Evolutionary conservation across 2,329 filamentous ascomycete genomes (phyloP).

Genomic region (Neurospora sp.): DNA sequence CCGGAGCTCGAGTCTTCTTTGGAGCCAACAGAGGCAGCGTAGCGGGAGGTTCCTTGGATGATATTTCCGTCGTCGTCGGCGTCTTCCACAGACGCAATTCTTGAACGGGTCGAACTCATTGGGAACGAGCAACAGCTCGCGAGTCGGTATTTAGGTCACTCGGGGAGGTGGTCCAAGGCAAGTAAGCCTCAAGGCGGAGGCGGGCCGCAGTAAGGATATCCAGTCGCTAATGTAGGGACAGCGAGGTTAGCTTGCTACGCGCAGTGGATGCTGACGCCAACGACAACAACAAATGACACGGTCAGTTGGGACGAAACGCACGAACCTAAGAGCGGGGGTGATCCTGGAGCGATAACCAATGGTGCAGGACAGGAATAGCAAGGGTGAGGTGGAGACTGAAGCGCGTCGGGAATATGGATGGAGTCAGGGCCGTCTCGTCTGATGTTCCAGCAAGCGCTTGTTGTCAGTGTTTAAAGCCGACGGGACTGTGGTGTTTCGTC

Average conservation of each 20-base stretch:
- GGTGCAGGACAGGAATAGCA: not conserved
- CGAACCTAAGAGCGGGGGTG: not conserved
- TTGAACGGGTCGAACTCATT: conserved; percentile 28
- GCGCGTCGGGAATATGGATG: not conserved
- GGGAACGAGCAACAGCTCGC: conserved; percentile 15
- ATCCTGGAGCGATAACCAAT: not conserved
- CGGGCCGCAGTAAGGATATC: conserved; percentile 9
- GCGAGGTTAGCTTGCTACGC: not conserved
- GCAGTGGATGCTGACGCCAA: not conserved
- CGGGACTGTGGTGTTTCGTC: not conserved
- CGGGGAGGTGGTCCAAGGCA: conserved; percentile 9
- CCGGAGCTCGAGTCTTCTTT: conserved; percentile 44
- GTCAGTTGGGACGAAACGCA: not conserved
- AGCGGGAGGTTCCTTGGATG: conserved; percentile 29
- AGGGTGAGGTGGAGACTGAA: not conserved
- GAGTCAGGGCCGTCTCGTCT: not conserved
- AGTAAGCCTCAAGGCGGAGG: conserved; percentile 14
- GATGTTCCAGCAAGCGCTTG: not conserved
- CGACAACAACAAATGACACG: not conserved
- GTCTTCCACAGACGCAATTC: conserved; percentile 39
- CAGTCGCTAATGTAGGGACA: conserved; percentile 3
- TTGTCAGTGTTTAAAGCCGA: not conserved
- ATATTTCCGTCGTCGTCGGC: conserved; percentile 38
- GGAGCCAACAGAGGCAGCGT: conserved; percentile 34
- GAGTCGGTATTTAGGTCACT: conserved; percentile 6